Conservation (phyloP, 2,329 filamentous ascomycete genomes). For the Aspergillus pseudoterreus region DNA sequence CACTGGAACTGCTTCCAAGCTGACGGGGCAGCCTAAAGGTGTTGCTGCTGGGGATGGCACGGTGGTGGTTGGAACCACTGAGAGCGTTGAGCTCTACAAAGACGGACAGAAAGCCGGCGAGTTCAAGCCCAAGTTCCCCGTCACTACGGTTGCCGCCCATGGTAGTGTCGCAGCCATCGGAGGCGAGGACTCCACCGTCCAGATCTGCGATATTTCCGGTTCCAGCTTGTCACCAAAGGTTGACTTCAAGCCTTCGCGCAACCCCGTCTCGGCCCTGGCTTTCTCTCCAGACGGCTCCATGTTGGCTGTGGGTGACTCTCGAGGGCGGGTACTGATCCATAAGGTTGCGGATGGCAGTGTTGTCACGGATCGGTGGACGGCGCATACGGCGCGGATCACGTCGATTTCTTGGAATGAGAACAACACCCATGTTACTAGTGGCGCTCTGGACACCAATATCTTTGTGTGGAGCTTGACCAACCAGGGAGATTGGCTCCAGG, state of each 20-base stretch:
- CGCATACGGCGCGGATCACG: slow-evolving; percentile 66
- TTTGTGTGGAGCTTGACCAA: slow-evolving; percentile 85
- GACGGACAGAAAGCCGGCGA: slow-evolving; percentile 59
- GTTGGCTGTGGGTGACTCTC: slow-evolving; percentile 76
- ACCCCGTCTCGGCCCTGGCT: slow-evolving; percentile 71
- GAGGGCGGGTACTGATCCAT: slow-evolving; percentile 86
- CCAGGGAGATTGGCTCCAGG: slow-evolving; percentile 80
- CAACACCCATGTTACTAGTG: slow-evolving; percentile 76
- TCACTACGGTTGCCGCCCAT: slow-evolving; percentile 68
- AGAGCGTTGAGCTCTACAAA: slow-evolving; percentile 57
- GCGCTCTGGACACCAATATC: slow-evolving; percentile 84
- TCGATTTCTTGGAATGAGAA: slow-evolving; percentile 72
- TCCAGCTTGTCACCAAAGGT: slow-evolving; percentile 52
- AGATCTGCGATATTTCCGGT: slow-evolving; percentile 65
- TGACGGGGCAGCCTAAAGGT: slow-evolving; percentile 77
- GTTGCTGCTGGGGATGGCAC: slow-evolving; percentile 53
- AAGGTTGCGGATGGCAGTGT: slow-evolving; percentile 63
- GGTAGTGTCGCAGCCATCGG: slow-evolving; percentile 71
- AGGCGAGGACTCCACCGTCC: slow-evolving; percentile 67
- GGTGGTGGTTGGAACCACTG: slow-evolving; percentile 57
- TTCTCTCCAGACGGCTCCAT: slow-evolving; percentile 76
- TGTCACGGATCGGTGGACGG: slow-evolving; percentile 75
- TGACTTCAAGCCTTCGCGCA: slow-evolving; percentile 64
- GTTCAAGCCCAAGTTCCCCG: slow-evolving; percentile 59
- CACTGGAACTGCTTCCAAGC: slow-evolving; percentile 62